Percentiles rank a stretch among this genome's conserved stretches.
phyloP scores from a whole-genome alignment of 805 yeast species.

The Ogataea siamensis region DNA sequence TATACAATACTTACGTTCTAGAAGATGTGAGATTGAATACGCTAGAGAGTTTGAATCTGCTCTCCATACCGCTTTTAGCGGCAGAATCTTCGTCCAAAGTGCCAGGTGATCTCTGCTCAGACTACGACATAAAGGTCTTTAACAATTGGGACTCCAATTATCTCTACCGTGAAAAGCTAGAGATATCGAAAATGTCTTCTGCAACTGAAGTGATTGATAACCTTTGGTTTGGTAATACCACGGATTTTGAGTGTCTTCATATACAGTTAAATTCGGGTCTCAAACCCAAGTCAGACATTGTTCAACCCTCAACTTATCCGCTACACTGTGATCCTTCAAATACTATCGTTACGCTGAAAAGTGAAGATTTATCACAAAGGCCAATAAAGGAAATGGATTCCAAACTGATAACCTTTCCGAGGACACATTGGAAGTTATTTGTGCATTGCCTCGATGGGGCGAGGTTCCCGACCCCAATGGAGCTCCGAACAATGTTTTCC shows the following conservation, averaged over 20 bases:
- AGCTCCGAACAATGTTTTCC: slow-evolving; percentile 32
- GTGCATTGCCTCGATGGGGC: slow-evolving; percentile 62
- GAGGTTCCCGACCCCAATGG: slow-evolving; percentile 45
- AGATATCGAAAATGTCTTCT: slow-evolving; percentile 77
- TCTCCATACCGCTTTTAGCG: slow-evolving; percentile 31
- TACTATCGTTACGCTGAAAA: slow-evolving; percentile 46
- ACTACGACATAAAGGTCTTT: slow-evolving; percentile 41
- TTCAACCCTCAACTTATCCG: slow-evolving; percentile 27
- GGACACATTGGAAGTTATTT: slow-evolving; percentile 52
- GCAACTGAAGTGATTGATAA: slow-evolving; percentile 56
- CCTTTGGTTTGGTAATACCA: slow-evolving; percentile 81
- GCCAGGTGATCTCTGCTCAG: slow-evolving; percentile 32
- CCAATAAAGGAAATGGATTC: slow-evolving; percentile 26
- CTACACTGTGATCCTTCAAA: slow-evolving; percentile 50
- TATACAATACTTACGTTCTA: slow-evolving; percentile 32
- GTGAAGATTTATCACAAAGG: slow-evolving; percentile 29
- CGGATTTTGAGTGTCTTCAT: slow-evolving; percentile 56
- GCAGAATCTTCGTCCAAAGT: slow-evolving; percentile 24
- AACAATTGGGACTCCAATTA: slow-evolving; percentile 69
- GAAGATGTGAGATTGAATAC: slow-evolving; percentile 18
- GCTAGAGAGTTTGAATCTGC: slow-evolving; percentile 23
- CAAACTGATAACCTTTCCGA: slow-evolving; percentile 47
- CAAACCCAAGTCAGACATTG: slow-evolving; percentile 1
- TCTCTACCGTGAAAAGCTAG: slow-evolving; percentile 72
- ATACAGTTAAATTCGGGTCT: slow-evolving; percentile 25